Conservation (phyloP, 2,329 filamentous ascomycete genomes). For the Hymenoscyphus scutula region DNA sequence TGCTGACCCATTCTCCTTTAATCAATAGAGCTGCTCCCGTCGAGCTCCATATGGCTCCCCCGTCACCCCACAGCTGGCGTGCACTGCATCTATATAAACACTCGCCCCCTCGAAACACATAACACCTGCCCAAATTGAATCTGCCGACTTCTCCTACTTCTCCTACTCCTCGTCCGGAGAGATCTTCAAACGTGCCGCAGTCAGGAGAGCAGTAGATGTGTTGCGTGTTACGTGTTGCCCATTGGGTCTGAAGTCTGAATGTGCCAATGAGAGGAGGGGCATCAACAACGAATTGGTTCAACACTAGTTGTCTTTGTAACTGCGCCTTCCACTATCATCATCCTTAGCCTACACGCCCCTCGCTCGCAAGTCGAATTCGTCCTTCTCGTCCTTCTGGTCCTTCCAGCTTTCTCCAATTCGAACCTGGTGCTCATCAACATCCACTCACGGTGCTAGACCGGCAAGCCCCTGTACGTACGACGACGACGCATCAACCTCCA, state of each 20-base stretch:
- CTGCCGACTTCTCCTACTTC: background rate
- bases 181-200: background rate
- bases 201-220: background rate
- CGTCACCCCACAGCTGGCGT: constrained; percentile 1
- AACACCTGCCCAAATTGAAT: background rate
- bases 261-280: background rate
- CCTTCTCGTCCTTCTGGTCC: too few relatives aligned
- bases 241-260: background rate
- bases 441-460: background rate
- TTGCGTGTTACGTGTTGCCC: too few relatives aligned
- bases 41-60: background rate
- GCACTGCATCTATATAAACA: constrained; percentile 5
- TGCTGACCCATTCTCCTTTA: background rate
- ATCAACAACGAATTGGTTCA: background rate
- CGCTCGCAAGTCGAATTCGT: background rate
- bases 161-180: background rate
- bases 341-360: background rate
- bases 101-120: background rate
- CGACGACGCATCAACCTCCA: background rate
- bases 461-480: background rate
- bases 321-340: background rate
- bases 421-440: background rate
- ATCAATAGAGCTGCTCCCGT: background rate
- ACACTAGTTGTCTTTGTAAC: background rate
- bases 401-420: constrained; percentile 2